Percentiles rank a stretch among this genome's conserved stretches.
Evolutionary conservation across 768 basidiomycete genomes (phyloP).

Genomic region (Mycena pura): DNA sequence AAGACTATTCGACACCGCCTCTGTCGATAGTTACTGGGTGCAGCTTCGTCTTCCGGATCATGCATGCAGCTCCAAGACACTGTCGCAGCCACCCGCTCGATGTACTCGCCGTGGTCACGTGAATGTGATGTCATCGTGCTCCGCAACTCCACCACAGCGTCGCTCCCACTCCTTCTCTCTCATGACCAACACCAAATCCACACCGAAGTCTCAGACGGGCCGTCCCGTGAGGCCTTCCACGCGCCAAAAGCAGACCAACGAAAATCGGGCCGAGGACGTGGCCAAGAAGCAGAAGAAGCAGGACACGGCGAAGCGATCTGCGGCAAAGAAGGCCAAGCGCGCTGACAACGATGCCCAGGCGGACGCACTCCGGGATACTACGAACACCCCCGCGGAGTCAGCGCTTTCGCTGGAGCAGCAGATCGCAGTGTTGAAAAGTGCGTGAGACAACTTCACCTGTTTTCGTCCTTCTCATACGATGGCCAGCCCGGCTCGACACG

Average conservation of each 20-base stretch:
- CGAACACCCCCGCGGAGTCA: background rate
- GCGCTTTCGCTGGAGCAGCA: background rate
- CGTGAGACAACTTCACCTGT: background rate
- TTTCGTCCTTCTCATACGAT: background rate
- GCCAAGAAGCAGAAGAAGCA: background rate
- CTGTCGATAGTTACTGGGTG: no score
- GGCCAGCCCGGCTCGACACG: background rate
- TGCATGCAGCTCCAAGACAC: no score
- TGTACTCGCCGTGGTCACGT: no score
- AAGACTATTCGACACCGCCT: no score
- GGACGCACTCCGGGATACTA: background rate
- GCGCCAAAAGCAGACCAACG: background rate
- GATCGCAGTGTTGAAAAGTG: background rate
- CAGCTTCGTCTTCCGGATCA: no score
- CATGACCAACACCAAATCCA: background rate
- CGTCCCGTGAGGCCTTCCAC: background rate
- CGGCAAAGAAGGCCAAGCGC: background rate
- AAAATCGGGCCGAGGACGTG: background rate
- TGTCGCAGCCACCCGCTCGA: no score
- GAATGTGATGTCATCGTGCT: conserved; percentile 2
- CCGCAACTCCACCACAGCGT: background rate
- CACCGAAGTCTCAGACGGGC: background rate
- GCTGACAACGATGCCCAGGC: background rate
- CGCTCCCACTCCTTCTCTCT: background rate
- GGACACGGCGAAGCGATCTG: background rate